Percentiles rank a stretch among this genome's conserved stretches.
These are phyloP conservation scores for Aspergillus sclerotioniger DNA, from an alignment of 495 filamentous ascomycete genomes.

Conservation along the genomic window DNA sequence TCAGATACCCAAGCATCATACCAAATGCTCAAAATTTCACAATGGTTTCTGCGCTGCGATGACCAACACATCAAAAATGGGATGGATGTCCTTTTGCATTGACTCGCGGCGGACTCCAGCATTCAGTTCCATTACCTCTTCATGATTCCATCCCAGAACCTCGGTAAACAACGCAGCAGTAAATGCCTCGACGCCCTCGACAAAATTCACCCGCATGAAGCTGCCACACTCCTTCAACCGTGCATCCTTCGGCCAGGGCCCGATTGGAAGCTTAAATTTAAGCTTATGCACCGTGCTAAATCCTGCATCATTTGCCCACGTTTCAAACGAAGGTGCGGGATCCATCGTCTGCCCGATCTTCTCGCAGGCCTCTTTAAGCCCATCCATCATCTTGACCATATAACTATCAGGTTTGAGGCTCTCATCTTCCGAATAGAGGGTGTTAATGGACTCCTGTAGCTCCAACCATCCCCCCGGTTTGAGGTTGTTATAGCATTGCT, in stretches of 20 bases:
- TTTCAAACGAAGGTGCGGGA: conserved; percentile 27
- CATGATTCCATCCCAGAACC: conserved; percentile 46
- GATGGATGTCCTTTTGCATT: conserved; percentile 13
- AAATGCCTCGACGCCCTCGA: conserved; percentile 36
- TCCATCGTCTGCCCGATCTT: conserved; percentile 33
- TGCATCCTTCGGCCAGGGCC: conserved; percentile 37
- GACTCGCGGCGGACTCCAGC: conserved; percentile 18
- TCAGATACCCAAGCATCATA: background rate
- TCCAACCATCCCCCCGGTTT: conserved; percentile 44
- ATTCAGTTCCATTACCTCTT: conserved; percentile 49
- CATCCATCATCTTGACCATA: conserved; percentile 30
- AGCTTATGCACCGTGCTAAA: conserved; percentile 30
- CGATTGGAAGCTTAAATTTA: conserved; percentile 32
- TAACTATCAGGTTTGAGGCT: conserved; percentile 32
- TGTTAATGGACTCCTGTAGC: conserved; percentile 31
- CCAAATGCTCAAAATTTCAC: conserved; percentile 25
- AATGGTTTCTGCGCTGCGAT: conserved; percentile 15
- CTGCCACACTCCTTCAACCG: conserved; percentile 38
- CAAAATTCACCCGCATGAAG: conserved; percentile 27
- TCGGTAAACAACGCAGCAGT: conserved; percentile 42
- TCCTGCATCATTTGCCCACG: conserved; percentile 30
- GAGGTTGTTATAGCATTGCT: conserved; percentile 27
- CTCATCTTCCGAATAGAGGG: conserved; percentile 30
- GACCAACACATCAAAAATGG: conserved; percentile 20
- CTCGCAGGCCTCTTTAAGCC: conserved; percentile 18